Base-by-base conservation (phyloP, 192 early-diverging fungal genomes). In the Lobosporangium transversale region DNA sequence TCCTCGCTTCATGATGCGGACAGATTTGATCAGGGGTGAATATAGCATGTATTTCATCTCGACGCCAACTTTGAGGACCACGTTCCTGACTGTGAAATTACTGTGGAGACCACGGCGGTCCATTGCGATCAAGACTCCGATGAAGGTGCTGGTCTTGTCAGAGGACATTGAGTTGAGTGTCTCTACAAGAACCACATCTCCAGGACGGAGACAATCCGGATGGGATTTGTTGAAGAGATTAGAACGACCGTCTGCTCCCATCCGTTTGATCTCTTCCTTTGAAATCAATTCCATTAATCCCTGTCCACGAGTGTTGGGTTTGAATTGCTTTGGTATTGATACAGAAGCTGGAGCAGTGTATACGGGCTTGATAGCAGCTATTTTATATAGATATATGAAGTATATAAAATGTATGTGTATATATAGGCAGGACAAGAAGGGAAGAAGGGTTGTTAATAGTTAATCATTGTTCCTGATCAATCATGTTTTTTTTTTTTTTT, bases 81-180 rank as follows among this genome's bases (percentile, higher is more conserved):
- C 84, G 53, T 94, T 94, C 27, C 93, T 87, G 67, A 94, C 80
- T 8, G 89, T 92, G 64, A 94, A 91, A 69, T 85, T 88, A 40
- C 90, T 91, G 50, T 93, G 89, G 20, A 92, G 76, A 5, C 90
- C 93, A 43, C 87, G 86, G 58, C 91, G 82, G 58, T 86, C 85
- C 45, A 94, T 90, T 18, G 89, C 87, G 66, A 92, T 90, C 36
- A 89, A 85, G 15, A 94, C 83, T 12, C 92, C 92, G 35, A 89
- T 82, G 73, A 94, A 94, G 23, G 69, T 85, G 37, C 84, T 81
- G 6, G 86, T 84, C 62, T 68, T 75, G 35, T 75, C 67, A 36
- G 60, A 50, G 20, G 79, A 68, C 66, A 75, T 75, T 31, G 86
- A 86, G 68, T 85, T 93, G 44, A 85, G 63, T 7, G 87, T 88